Evolutionary conservation across 1,139 yeast species (phyloP).

Genomic region (Tardiomyces blankii): DNA sequence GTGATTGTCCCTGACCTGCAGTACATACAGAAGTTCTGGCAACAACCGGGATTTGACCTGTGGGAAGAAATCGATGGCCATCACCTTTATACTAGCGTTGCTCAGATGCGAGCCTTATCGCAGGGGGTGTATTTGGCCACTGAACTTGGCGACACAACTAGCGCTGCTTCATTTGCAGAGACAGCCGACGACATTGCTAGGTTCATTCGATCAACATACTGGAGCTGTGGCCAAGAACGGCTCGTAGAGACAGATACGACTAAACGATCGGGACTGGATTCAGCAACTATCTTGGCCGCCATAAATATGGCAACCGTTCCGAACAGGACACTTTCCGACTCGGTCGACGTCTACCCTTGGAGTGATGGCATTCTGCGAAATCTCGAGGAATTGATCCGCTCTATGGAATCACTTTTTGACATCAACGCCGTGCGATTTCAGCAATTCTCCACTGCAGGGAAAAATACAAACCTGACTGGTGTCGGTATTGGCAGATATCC

Average conservation of each 20-base stretch:
- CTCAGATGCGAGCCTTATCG: conserved; percentile 59
- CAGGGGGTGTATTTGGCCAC: conserved; percentile 43
- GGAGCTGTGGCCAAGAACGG: conserved; percentile 24
- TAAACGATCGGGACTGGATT: conserved; percentile 62
- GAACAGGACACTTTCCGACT: no score
- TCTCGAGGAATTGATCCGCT: conserved; percentile 36
- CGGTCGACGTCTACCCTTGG: conserved; percentile 51
- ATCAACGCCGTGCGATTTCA: conserved; percentile 34
- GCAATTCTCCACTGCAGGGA: neutral
- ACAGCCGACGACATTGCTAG: no score
- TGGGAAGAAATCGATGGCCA: conserved; percentile 81
- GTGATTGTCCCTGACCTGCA: conserved; percentile 61
- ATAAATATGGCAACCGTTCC: conserved; percentile 17
- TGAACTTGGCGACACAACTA: conserved; percentile 16
- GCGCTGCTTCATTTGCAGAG: neutral
- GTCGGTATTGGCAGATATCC: conserved; percentile 70
- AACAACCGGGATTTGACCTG: conserved; percentile 57
- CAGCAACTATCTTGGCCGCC: conserved; percentile 43
- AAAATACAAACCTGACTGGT: conserved; percentile 1
- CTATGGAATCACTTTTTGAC: conserved; percentile 67
- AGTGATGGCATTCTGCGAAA: conserved; percentile 26
- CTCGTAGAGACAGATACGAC: conserved; percentile 27
- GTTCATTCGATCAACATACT: conserved; percentile 11
- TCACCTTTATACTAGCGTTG: conserved; percentile 71
- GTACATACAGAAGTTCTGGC: conserved; percentile 58